Base-by-base conservation (phyloP, 257 asterid species). In the Thymus mandschuricus region DNA sequence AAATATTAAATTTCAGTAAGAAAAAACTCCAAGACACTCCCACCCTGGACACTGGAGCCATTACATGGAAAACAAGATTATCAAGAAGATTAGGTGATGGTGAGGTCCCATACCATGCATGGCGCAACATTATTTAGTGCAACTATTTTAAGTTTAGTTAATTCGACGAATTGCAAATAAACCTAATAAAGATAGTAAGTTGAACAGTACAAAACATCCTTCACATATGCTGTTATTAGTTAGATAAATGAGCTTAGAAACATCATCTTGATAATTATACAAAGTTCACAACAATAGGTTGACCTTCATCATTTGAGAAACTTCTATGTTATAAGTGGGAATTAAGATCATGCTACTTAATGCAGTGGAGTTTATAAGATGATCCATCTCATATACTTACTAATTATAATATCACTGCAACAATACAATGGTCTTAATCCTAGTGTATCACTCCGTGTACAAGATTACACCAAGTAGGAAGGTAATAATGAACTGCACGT, bases 401-500 rank as follows among this genome's bases (percentile, higher is more conserved):
- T 21, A 21, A 21, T 21, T 21, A 21, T 21, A 21, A 21, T 21
- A 21, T 21, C 21, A 21, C 21, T 21, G 21, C 21, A 21, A 21
- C 21, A 21, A 52, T 3, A 10, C 30, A 59, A 70, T 58, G 28
- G 64, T 58, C 44, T 31, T 31, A 31, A 49, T 62, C 12, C 66
- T 60, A 21, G 64, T 54, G 64, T 60, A 66, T 31, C 74, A 52
- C 28, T 28, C 60, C 30, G 44, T 11, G 52, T 50, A 60, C 52
- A 55, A 51, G 15, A 66, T 10, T 21, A 62, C 27, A 44, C 40
- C 29, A 30, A 21, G 3, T 41, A 55, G 38, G 56, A 67, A 61
- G 64, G 62, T 69, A 52, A 52, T 69, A 52, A 52, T n/a, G 43
- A 43, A 28, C 38, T 56, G 72, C 49, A 29, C 51, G n/a, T 10